These are phyloP conservation scores for Calendula officinalis DNA, from an alignment of 129 eudicot species.

Conservation along the genomic window DNA sequence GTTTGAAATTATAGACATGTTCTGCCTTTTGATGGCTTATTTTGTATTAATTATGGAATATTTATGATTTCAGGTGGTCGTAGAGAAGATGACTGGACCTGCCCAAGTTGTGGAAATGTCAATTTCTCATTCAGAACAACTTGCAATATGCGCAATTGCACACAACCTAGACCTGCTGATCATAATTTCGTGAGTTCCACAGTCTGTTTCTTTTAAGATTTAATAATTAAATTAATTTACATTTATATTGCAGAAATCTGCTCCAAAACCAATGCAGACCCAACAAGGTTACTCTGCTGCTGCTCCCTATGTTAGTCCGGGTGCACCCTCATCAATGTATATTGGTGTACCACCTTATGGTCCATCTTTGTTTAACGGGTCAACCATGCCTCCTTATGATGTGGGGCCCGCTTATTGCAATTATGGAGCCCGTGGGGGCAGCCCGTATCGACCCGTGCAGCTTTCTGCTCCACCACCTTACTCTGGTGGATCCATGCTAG, in stretches of 20 bases:
- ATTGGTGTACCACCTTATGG: constrained; percentile 83
- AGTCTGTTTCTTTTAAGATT: background rate
- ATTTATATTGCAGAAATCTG: constrained; percentile 59
- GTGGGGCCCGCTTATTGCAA: constrained; percentile 70
- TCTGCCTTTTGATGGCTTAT: too few relatives aligned
- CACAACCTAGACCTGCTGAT: constrained; percentile 89
- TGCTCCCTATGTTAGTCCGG: constrained; percentile 61
- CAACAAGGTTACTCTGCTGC: constrained; percentile 62
- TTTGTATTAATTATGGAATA: constrained; percentile 1
- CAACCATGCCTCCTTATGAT: constrained; percentile 80
- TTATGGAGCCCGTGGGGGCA: constrained; percentile 74
- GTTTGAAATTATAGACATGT: too few relatives aligned
- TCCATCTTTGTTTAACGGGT: constrained; percentile 66
- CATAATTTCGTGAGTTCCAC: constrained; percentile 58
- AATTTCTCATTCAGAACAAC: constrained; percentile 84
- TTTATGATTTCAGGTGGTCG: constrained; percentile 62
- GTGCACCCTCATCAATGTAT: constrained; percentile 79
- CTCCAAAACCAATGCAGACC: constrained; percentile 69
- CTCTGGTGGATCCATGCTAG: constrained; percentile 68
- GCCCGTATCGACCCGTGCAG: constrained; percentile 73
- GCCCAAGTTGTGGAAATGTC: constrained; percentile 91
- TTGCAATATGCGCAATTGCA: constrained; percentile 91
- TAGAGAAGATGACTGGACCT: constrained; percentile 95
- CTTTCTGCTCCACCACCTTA: constrained; percentile 75
- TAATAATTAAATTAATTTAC: background rate